Conservation (phyloP, 1,284 basidiomycete species). For the Peniophora sp. region DNA sequence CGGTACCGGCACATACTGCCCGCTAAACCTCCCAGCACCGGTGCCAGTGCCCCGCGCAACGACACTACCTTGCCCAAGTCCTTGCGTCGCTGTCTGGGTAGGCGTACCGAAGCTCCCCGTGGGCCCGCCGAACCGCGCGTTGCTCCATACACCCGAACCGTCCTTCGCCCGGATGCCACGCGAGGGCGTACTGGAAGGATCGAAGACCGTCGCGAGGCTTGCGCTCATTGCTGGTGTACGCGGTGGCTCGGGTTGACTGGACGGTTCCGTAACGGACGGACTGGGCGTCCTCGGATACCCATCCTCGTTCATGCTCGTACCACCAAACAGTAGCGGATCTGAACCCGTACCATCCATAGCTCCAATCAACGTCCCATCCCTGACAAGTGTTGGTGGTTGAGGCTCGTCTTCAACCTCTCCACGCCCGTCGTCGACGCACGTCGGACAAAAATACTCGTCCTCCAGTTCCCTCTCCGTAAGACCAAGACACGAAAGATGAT, state of each 20-base stretch:
- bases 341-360: constrained; percentile 21
- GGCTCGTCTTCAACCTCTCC: constrained; percentile 28
- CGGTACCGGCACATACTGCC: constrained; percentile 5
- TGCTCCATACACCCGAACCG: background rate
- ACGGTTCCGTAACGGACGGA: constrained; percentile 21
- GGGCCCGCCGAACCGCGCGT: background rate
- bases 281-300: constrained; percentile 28
- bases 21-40: constrained; percentile 14
- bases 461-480: constrained; percentile 61
- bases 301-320: constrained; percentile 33
- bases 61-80: constrained; percentile 6
- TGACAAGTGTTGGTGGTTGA: constrained; percentile 46
- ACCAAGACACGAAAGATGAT: constrained; percentile 68
- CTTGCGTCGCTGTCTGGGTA: background rate
- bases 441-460: constrained; percentile 63
- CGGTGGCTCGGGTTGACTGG: constrained; percentile 40
- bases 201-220: constrained; percentile 38
- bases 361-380: constrained; percentile 41
- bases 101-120: background rate
- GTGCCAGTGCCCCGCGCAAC: constrained; percentile 10
- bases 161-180: constrained; percentile 1
- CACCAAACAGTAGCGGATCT: constrained; percentile 52
- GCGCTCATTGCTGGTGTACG: constrained; percentile 31
- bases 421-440: constrained; percentile 32
- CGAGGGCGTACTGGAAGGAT: constrained; percentile 2